These are phyloP conservation scores for Melaleuca quinquenervia DNA, from an alignment of 345 rosid genomes.

Conservation along the genomic window DNA sequence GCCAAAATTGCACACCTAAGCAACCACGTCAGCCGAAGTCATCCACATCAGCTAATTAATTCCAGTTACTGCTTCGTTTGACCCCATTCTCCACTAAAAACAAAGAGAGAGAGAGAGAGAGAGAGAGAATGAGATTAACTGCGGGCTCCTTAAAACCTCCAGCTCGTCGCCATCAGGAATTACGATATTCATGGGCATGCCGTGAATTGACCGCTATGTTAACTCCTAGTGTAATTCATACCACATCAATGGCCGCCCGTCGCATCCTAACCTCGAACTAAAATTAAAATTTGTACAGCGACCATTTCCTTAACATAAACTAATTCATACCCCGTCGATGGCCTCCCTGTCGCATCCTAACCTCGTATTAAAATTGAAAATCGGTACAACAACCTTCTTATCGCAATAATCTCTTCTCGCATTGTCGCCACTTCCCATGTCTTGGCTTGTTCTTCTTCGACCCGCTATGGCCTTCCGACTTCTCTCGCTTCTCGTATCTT, in stretches of 20 bases:
- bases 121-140: neutral
- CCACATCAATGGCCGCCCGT: neutral
- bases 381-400: neutral
- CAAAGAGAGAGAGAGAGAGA: no score
- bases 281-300: no score
- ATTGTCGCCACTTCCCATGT: neutral
- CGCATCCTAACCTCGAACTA: no score
- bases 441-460: neutral
- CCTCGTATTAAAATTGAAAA: neutral
- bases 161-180: neutral
- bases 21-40: neutral
- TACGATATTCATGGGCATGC: neutral
- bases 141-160: neutral
- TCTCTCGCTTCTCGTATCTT: neutral
- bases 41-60: neutral
- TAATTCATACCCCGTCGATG: neutral
- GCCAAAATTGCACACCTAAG: neutral
- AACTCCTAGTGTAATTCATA: neutral
- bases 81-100: neutral
- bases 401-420: neutral
- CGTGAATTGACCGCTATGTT: neutral
- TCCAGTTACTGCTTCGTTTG: neutral
- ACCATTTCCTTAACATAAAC: neutral
- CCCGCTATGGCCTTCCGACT: neutral
- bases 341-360: neutral